Evolutionary conservation across 2,329 filamentous ascomycete species (phyloP), one percentile per base, ranked within the genome.

Genomic region (Ophiocordyceps sinensis): DNA sequence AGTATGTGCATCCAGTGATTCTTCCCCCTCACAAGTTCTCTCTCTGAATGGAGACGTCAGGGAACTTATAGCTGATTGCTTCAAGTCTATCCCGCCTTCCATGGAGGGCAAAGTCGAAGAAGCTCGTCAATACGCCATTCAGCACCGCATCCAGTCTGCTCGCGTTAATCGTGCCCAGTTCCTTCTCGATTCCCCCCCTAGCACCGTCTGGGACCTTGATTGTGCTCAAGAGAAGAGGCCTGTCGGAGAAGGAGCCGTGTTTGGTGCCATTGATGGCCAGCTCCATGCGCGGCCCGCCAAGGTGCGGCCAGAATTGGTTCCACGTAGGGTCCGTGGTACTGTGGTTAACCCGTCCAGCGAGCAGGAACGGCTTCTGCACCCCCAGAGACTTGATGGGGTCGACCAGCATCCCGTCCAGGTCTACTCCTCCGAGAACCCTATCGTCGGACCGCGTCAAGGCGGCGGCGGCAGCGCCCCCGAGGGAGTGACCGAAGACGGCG

Each of bases 221-320:
- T 0, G 44, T 49, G 9, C 42, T 45, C 14, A 60, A 30, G 5
- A 61, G 17, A 7, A 49, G 40, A 12, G 59, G 53, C 1, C 52
- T 47, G 35, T 63, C 60, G 0, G 56, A 58, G 29, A 54, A 63
- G 0, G 56, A 53, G 0, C 51, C 55, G 15, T 63, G 59, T 1
- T 46, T 40, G 2, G 58, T 53, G 0, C 52, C 50, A 2, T 44
- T 23, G 9, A 61, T 43, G 2, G 41, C 36, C 4, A 55, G 38
- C 21, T 59, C 49, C 26, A 52, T 37, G 35, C 52, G 51, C 19
- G 48, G 40, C 0, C 53, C 57, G 3, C 44, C 45, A 3, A 60
- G 51, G 11, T 44, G 47, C 0, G 50, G 41, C 41, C 49, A 61
- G 43, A 60, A 55, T 8, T 44, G 40, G 19, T 48, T 40, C 63